Evolutionary conservation across 2,329 filamentous ascomycete species (phyloP).

Genomic region (Aurifilum marmelostoma): DNA sequence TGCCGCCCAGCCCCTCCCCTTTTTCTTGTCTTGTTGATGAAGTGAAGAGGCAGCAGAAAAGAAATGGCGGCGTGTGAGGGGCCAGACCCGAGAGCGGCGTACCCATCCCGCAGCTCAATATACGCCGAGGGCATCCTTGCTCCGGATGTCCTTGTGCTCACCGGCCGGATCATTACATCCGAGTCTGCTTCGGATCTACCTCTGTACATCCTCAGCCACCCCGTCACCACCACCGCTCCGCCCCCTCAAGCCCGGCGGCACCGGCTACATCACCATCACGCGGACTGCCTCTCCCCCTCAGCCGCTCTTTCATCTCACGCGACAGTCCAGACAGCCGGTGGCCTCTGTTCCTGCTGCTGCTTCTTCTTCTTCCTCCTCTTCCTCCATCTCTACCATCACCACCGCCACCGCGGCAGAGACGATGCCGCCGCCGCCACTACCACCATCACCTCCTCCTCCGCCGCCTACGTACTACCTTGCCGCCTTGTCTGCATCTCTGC

Average conservation of each 20-base stretch:
- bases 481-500: background rate
- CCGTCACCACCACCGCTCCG: background rate
- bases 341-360: too few species aligned
- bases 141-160: background rate
- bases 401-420: background rate
- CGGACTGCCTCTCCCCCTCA: background rate
- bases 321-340: background rate
- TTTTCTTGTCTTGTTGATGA: background rate
- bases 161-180: background rate
- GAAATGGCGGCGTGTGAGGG: background rate
- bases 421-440: background rate
- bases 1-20: background rate
- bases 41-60: background rate
- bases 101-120: background rate
- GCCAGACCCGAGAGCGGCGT: background rate
- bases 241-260: background rate
- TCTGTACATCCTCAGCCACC: slow-evolving; percentile 3
- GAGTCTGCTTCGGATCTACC: background rate
- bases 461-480: background rate
- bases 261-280: background rate
- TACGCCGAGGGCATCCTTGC: background rate
- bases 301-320: background rate
- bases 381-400: background rate
- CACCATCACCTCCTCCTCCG: background rate
- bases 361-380: too few species aligned